A percentile compares a stretch with the other conserved stretches of the same genome.
phyloP scores from a whole-genome alignment of 495 filamentous ascomycete genomes.

The Annulohypoxylon maeteangense region DNA sequence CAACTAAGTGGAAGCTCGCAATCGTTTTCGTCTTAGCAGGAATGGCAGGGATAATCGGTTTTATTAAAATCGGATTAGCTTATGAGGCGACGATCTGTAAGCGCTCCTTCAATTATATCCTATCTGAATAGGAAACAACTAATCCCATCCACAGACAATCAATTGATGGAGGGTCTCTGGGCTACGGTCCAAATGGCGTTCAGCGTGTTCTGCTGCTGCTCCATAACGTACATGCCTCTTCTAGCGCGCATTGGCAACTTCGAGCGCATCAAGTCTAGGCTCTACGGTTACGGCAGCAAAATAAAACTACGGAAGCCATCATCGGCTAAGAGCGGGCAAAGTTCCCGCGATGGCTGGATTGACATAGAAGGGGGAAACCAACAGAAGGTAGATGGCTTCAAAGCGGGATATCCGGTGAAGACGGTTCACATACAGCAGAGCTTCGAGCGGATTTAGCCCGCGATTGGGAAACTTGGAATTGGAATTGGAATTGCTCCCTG shows the following conservation, averaged over 20 bases:
- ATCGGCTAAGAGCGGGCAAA: not conserved
- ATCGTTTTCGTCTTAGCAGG: constrained; percentile 25
- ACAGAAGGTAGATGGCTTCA: not conserved
- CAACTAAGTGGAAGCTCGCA: constrained; percentile 28
- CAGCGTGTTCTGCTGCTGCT: not conserved
- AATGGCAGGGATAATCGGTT: not conserved
- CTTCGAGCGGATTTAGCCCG: not conserved
- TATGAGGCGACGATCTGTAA: not conserved
- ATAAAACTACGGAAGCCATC: not conserved
- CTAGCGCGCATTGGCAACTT: not conserved
- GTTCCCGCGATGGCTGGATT: not conserved
- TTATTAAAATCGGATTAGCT: not conserved
- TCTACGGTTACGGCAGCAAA: constrained; percentile 1
- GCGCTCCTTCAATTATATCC: not conserved
- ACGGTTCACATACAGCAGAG: not conserved
- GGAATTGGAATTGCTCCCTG: not conserved
- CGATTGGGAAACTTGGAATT: not conserved
- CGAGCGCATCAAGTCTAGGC: not conserved
- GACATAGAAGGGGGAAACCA: not conserved
- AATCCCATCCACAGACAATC: not conserved
- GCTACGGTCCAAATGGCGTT: not conserved
- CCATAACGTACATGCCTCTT: not conserved
- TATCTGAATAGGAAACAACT: not conserved
- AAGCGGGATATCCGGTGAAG: not conserved
- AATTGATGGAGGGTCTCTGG: not conserved